Evolutionary conservation across 2,329 filamentous ascomycete genomes (phyloP), one percentile per base, ranked within the genome.

Genomic region (Epichloe hybrida): DNA sequence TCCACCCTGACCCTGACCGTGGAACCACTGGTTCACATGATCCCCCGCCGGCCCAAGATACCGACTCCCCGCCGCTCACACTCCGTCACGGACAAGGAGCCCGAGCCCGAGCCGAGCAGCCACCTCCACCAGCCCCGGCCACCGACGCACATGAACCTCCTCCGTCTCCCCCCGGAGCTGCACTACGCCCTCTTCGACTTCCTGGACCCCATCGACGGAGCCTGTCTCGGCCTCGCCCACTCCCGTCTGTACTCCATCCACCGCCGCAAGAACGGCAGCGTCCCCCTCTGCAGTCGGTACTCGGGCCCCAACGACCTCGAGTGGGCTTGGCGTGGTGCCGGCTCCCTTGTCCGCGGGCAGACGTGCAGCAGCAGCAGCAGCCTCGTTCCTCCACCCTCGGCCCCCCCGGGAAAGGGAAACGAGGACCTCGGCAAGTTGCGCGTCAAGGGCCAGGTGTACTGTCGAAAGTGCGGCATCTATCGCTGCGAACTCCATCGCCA

Each of bases 401-500:
- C n/a, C n/a, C n/a, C n/a, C n/a, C n/a, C n/a, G n/a, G n/a, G n/a
- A n/a, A n/a, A n/a, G 12, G 52, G 53, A 46, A 54, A 55, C 35
- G 58, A 52, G 23, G 62, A 64, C 31, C 69, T 76, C 37, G 70
- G 72, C 6, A 65, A 66, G 60, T 66, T 79, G 57, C 72, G 76
- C 23, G 71, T 77, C 46, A 73, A 72, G 50, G 79, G 78, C 21
- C 78, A 80, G 59, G 75, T 79, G 5, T 76, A 79, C 62, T 83
- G 80, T 64, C 71, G 75, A 52, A 80, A 81, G 62, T 83, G 80
- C 55, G 78, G 77, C 46, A 73, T 77, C 53, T 74, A 70, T 40
- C 72, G 80, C 37, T 83, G 80, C 63, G 78, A 82, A 67, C 70
- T 83, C 52, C 77, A 81, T 65, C 74, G 76, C 56, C 80, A 83